Base-by-base conservation (phyloP, 208 protist species). In the Leishmania amazonensis region DNA sequence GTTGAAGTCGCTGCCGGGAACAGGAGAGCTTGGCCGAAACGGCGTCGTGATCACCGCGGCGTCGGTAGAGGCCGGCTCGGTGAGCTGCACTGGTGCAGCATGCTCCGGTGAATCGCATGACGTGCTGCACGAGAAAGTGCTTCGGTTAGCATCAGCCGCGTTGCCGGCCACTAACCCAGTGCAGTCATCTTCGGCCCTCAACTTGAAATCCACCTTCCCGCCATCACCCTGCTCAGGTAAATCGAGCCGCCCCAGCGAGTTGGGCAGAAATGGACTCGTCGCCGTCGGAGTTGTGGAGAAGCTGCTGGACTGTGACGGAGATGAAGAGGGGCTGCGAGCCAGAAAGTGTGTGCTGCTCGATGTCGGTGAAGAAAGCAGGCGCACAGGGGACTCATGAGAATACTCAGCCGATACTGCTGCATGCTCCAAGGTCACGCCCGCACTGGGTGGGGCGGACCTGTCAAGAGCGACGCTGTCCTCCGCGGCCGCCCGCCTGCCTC, bases 11-110 rank as follows among this genome's bases (percentile, higher is more conserved):
- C 57, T 68, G 31, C 42, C 31, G 5, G 68, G 45, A 1, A 70
- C 62, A 28, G 75, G 75, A 6, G 80, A 75, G 38, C 15, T 8
- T n/a, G 80, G 80, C 6, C 75, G 80, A 45, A 24, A 83, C 64
- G 75, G 75, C 42, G 80, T 79, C 24, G 53, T 35, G 42, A 75
- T 47, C 21, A 68, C 74, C 28, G 45, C 67, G 65, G 40, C 38
- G 15, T 57, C 75, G 19, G 75, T 38, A 24, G 75, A 68, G 38
- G 67, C 57, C 13, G 38, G 42, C 53, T 76, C 35, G 24, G 80
- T 67, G 49, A 42, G 49, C 6, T 35, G 38, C n/a, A 76, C 49
- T 7, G 49, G 35, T 28, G 42, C 71, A 53, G 38, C 21, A 49
- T 28, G 35, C 65, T 42, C 17, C 65, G 28, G 40, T n/a, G 38